Conservation (phyloP, 352 stramenopile genomes). For the Globisporangium recalcitrans region DNA sequence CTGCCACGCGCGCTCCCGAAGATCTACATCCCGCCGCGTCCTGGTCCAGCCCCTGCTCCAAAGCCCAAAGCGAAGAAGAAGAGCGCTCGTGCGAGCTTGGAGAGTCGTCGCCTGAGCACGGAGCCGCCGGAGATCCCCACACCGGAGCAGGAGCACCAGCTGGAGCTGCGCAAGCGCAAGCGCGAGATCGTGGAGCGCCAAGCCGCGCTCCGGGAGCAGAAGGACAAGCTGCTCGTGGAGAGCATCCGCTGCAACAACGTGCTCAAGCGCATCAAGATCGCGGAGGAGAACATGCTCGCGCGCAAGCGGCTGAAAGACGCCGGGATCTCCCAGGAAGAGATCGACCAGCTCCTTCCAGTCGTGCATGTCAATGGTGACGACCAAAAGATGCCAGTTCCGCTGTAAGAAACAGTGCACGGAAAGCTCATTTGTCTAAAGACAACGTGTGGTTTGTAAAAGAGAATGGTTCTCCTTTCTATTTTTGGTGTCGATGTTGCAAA, state of each 20-base stretch:
- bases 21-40: neutral
- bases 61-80: neutral
- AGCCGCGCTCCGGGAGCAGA: neutral
- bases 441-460: no score
- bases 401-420: no score
- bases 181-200: neutral
- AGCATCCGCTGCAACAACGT: neutral
- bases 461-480: no score
- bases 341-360: slow-evolving; percentile 15
- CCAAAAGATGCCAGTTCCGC: no score
- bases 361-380: neutral
- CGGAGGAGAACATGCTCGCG: slow-evolving; percentile 23
- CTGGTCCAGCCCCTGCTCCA: neutral
- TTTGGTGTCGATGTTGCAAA: no score
- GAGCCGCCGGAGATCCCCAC: neutral
- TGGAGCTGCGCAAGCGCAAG: slow-evolving; percentile 2
- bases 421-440: no score
- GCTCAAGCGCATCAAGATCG: slow-evolving; percentile 18
- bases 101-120: neutral
- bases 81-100: neutral
- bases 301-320: slow-evolving; percentile 41
- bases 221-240: neutral
- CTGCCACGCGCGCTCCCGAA: neutral
- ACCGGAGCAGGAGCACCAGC: neutral
- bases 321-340: slow-evolving; percentile 14